These are phyloP conservation scores for Colletotrichum orbiculare DNA, from an alignment of 2,329 filamentous ascomycete species.

Conservation along the genomic window DNA sequence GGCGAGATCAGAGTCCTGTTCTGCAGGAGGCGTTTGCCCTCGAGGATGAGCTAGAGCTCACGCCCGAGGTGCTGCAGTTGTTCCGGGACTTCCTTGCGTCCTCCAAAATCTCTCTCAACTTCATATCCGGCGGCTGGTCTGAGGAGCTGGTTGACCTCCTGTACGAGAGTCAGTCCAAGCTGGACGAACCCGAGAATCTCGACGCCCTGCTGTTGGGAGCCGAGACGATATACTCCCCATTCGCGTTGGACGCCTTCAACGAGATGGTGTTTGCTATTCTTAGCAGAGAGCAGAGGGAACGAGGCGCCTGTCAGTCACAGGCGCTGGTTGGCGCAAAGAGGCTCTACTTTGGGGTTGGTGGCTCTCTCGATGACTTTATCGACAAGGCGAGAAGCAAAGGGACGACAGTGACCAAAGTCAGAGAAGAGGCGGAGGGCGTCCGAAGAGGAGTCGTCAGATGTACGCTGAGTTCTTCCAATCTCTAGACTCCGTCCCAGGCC, in stretches of 20 bases:
- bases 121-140: constrained; percentile 82
- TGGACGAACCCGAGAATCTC: constrained; percentile 21
- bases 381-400: constrained; percentile 61
- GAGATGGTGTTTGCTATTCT: constrained; percentile 73
- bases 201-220: constrained; percentile 73
- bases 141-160: constrained; percentile 71
- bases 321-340: constrained; percentile 81
- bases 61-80: constrained; percentile 63
- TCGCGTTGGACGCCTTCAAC: constrained; percentile 75
- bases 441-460: constrained; percentile 70
- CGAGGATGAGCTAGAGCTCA: constrained; percentile 73
- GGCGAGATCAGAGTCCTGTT: constrained; percentile 49
- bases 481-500: constrained; percentile 27
- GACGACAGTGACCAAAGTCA: constrained; percentile 59
- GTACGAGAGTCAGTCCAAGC: constrained; percentile 44
- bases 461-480: constrained; percentile 42
- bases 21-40: constrained; percentile 59
- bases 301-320: constrained; percentile 30
- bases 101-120: constrained; percentile 66
- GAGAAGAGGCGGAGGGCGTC: constrained; percentile 71
- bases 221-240: constrained; percentile 86
- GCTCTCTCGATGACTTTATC: constrained; percentile 81
- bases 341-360: constrained; percentile 87
- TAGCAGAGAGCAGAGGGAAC: constrained; percentile 53
- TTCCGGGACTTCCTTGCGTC: constrained; percentile 67